phyloP scores from a whole-genome alignment of 2,329 filamentous ascomycete species.

The Fusarium citri region DNA sequence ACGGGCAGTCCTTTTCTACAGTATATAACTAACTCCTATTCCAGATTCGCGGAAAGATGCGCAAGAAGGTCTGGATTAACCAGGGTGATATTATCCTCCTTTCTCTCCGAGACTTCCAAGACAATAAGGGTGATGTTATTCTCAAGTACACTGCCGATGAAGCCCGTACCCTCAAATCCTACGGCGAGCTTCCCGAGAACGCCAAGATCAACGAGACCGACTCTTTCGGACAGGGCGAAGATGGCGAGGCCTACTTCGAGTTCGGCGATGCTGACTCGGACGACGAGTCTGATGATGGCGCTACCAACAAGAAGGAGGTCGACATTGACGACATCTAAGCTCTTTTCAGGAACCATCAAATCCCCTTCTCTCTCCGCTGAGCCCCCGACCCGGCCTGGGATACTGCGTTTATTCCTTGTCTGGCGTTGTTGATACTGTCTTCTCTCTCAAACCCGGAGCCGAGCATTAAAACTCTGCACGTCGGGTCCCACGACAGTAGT shows the following conservation, averaged over 20 bases:
- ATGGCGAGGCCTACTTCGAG: conserved; percentile 97
- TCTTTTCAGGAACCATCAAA: background rate
- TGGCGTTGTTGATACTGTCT: conserved; percentile 65
- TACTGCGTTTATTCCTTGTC: conserved; percentile 7
- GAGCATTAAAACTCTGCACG: conserved; percentile 19
- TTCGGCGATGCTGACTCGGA: conserved; percentile 91
- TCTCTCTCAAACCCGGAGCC: conserved; percentile 67
- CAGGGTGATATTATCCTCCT: conserved; percentile 94
- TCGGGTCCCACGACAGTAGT: conserved; percentile 61
- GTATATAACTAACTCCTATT: conserved; percentile 68
- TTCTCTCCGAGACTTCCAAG: conserved; percentile 91
- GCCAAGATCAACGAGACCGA: conserved; percentile 99
- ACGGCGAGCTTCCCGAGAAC: conserved; percentile 95
- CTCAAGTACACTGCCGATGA: conserved; percentile 97
- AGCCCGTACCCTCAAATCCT: conserved; percentile 93
- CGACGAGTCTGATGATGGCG: conserved; percentile 64
- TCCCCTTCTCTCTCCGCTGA: conserved; percentile 35
- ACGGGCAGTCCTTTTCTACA: background rate
- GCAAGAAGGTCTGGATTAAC: conserved; percentile 99
- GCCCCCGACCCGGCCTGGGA: conserved; percentile 37
- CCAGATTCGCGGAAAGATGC: conserved; percentile 84
- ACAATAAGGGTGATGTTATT: conserved; percentile 96
- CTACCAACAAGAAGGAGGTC: conserved; percentile 78
- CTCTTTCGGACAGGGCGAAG: conserved; percentile 89
- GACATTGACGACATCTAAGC: conserved; percentile 94